These are phyloP conservation scores for Pestalotiopsis sp. DNA, from an alignment of 2,329 filamentous ascomycete species.

Conservation along the genomic window DNA sequence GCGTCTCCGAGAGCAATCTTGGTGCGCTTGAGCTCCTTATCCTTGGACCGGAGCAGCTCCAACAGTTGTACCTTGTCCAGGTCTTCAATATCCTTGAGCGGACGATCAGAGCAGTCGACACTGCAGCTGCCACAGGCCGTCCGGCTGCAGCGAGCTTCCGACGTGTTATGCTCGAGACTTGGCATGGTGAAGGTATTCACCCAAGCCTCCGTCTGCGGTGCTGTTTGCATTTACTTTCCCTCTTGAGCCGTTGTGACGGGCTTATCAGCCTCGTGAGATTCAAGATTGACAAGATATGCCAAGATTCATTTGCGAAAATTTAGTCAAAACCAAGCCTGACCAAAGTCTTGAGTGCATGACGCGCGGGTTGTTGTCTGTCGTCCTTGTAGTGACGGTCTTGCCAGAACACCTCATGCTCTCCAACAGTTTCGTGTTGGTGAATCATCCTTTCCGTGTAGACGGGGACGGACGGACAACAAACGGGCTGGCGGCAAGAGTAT, in stretches of 20 bases:
- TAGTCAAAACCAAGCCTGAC: neutral
- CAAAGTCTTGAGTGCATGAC: neutral
- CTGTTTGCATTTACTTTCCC: neutral
- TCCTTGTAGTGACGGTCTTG: neutral
- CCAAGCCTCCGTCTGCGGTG: neutral
- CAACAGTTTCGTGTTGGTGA: neutral
- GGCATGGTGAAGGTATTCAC: neutral
- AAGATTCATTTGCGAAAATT: neutral
- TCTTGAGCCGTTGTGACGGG: neutral
- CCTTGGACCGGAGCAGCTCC: neutral
- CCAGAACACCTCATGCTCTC: neutral
- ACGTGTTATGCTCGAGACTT: neutral
- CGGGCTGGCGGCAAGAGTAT: neutral
- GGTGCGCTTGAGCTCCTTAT: neutral
- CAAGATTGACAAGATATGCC: neutral
- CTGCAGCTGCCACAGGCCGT: constrained; percentile 1
- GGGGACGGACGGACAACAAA: neutral
- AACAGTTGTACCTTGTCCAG: constrained; percentile 1
- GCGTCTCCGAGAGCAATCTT: neutral
- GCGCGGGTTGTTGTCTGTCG: neutral
- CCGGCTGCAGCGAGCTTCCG: neutral
- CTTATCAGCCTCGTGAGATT: neutral
- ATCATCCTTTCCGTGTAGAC: neutral
- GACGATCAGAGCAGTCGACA: neutral
- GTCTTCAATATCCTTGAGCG: constrained; percentile 1